phyloP scores from a whole-genome alignment of 164 flowering plant genomes.

The Magnolia sinica region DNA sequence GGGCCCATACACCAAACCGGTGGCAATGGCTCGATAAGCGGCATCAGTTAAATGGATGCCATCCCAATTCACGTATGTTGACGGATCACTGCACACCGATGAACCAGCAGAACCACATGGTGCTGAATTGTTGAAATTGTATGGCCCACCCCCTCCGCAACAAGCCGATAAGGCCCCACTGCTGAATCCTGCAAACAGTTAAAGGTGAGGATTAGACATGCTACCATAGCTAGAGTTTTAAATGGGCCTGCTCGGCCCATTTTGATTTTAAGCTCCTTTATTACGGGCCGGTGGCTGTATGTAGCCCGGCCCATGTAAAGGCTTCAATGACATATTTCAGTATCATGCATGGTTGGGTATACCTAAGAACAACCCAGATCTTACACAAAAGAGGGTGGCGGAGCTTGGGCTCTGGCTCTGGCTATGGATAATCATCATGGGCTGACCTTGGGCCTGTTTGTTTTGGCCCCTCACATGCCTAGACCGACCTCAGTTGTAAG shows the following conservation, averaged over 20 bases:
- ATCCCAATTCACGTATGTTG: constrained; percentile 35
- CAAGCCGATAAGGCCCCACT: constrained; percentile 24
- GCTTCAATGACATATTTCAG: too few relatives aligned
- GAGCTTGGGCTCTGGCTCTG: too few relatives aligned
- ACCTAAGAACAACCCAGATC: too few relatives aligned
- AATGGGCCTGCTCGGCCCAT: background rate
- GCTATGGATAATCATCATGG: too few relatives aligned
- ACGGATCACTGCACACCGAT: constrained; percentile 28
- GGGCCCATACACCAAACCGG: constrained; percentile 7
- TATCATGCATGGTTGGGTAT: too few relatives aligned
- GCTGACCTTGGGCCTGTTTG: too few relatives aligned
- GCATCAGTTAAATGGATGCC: constrained; percentile 38
- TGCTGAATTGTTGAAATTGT: constrained; percentile 18
- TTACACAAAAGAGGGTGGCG: too few relatives aligned
- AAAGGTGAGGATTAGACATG: background rate
- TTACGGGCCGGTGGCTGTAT: background rate
- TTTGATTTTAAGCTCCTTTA: background rate
- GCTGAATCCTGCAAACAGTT: constrained; percentile 12
- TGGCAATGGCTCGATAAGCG: constrained; percentile 32
- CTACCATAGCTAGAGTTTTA: background rate
- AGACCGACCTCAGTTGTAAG: too few relatives aligned
- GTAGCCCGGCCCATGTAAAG: too few relatives aligned
- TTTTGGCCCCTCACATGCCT: too few relatives aligned
- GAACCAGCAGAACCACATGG: constrained; percentile 21
- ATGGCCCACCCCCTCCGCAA: constrained; percentile 34